Base-by-base conservation (phyloP, 176 grass and related monocot species). In the Phyllostachys edulis region DNA sequence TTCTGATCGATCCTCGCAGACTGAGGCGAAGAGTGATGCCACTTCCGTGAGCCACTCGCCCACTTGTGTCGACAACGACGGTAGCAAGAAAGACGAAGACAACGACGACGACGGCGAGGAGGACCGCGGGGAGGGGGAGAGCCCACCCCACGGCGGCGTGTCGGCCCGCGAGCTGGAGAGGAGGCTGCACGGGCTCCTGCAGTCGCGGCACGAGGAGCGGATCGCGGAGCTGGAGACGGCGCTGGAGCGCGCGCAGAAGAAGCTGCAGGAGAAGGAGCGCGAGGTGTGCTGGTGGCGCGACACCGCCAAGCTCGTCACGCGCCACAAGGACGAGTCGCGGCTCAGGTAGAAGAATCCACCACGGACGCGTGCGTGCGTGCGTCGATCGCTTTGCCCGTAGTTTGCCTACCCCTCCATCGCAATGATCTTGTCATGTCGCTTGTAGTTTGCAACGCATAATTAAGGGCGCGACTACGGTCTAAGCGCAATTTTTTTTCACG, bases 281-380 rank as follows among this genome's bases (percentile, higher is more conserved):
- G 96, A 96, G 87, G 83, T 93, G 52, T 88, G 51, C 70, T 93
- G 96, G 89, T 99, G 93, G 96, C 91, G 83, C 83, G 91, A 99
- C 96, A 96, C 93, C 1, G 89, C 96, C 61, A 91, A 83, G 63
- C 85, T 96, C 54, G 91, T 91, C 68, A 84, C 91, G 7, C 83
- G 82, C 42, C 92, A 92, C 77, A 87, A 80, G 51, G 93, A 91
- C 51, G 96, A 99, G 18, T 80, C 90, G 10, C 73, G 72, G 18
- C 67, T 90, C 68, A 88, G 92, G 84, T 91, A 73, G 26, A 45
- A 50, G 16, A 38, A 37, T 16, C 23, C 39, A 40, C 21, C 49
- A 20, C 2, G 41, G 2, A 2, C 20, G n/a, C n/a, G n/a, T n/a
- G 44, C 18, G 2, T 55, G 42, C 42, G 39, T 40, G 39, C 39